Evolutionary conservation across 1,139 yeast species (phyloP).

Genomic region (Pneumocystis murina): DNA sequence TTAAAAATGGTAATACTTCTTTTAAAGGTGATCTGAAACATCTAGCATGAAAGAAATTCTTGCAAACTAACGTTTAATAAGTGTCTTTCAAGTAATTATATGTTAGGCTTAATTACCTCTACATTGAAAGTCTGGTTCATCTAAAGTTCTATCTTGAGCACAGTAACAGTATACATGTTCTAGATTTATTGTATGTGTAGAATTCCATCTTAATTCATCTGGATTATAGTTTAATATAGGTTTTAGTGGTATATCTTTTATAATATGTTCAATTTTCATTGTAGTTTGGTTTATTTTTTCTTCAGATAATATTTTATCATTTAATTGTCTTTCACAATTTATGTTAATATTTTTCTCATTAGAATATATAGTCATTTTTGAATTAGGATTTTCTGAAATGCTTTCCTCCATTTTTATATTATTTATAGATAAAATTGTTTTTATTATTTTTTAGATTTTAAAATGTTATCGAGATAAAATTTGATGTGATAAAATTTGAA

Average conservation of each 20-base stretch:
- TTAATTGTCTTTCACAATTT: neutral
- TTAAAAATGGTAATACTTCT: constrained; percentile 9
- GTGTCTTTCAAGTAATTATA: neutral
- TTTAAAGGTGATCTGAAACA: constrained; percentile 6
- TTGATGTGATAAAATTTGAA: neutral
- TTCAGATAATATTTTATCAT: neutral
- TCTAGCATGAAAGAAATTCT: constrained; percentile 10
- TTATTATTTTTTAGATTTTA: neutral
- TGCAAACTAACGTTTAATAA: constrained; percentile 2
- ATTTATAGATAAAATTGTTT: neutral
- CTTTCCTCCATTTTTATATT: neutral
- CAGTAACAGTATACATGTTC: constrained; percentile 12
- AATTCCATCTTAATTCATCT: constrained; percentile 7
- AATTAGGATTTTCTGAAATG: neutral
- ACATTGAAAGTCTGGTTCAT: constrained; percentile 10
- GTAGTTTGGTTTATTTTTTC: neutral
- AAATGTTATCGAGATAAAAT: neutral
- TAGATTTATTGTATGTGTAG: constrained; percentile 9
- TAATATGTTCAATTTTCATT: constrained; percentile 11
- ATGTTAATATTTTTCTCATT: neutral
- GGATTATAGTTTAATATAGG: constrained; percentile 4
- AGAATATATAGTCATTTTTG: neutral
- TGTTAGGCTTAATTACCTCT: neutral
- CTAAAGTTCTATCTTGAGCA: constrained; percentile 11
- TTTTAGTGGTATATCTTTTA: constrained; percentile 13